Percentiles rank a stretch among this genome's conserved stretches.
phyloP scores from a whole-genome alignment of 169 alveolate species.

The Cryptosporidium ryanae region DNA sequence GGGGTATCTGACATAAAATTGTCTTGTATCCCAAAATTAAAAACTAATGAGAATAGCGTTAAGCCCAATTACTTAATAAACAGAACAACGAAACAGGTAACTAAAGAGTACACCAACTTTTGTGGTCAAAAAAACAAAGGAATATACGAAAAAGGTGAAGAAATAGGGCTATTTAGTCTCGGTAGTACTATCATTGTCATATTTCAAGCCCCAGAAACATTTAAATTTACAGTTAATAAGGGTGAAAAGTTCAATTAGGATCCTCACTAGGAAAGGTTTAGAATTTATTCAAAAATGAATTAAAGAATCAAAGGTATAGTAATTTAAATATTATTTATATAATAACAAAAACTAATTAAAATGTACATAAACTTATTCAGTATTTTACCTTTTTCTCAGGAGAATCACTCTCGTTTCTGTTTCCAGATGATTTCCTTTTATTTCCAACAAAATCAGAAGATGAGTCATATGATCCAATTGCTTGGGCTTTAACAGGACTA shows the following conservation, averaged over 20 bases:
- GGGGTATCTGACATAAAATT: conserved; percentile 89
- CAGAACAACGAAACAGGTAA: conserved; percentile 10
- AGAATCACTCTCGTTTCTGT: neutral
- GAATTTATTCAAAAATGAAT: neutral
- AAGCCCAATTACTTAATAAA: conserved; percentile 76
- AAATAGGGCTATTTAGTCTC: conserved; percentile 87
- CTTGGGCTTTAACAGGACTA: conserved; percentile 64
- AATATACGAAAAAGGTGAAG: conserved; percentile 84
- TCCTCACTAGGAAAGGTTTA: conserved; percentile 27
- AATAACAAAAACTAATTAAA: neutral
- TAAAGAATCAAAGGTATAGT: neutral
- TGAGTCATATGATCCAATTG: conserved; percentile 55
- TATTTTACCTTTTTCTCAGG: conserved; percentile 43
- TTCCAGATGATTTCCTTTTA: conserved; percentile 43
- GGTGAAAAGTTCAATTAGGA: conserved; percentile 81
- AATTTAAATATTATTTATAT: neutral
- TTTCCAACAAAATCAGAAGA: conserved; percentile 38
- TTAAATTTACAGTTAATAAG: conserved; percentile 80
- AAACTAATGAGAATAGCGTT: conserved; percentile 78
- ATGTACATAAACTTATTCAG: neutral
- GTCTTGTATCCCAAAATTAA: conserved; percentile 79
- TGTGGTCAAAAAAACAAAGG: conserved; percentile 58
- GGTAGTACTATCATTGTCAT: conserved; percentile 89
- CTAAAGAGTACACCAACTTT: conserved; percentile 49
- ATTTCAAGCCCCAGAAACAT: conserved; percentile 86